Conservation (phyloP, 495 filamentous ascomycete species). For the Aspergillus mulundensis region DNA sequence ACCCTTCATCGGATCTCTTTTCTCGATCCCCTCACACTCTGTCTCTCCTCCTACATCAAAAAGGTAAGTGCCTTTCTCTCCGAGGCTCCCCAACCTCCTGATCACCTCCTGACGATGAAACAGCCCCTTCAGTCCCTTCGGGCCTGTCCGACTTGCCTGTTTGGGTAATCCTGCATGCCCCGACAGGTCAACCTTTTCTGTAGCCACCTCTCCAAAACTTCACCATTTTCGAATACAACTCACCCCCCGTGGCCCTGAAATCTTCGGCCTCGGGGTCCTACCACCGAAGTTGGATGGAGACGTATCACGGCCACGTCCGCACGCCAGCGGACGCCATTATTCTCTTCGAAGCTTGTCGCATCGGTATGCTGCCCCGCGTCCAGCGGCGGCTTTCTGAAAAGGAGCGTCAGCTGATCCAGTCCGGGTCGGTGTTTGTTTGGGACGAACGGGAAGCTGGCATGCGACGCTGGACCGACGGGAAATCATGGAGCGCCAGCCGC, state of each 20-base stretch:
- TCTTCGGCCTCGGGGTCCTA: constrained; percentile 25
- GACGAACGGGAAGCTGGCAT: constrained; percentile 98
- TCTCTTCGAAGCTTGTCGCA: constrained; percentile 91
- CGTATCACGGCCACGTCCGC: constrained; percentile 88
- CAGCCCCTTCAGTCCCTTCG: background rate
- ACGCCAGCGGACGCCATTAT: constrained; percentile 94
- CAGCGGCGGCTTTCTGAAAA: constrained; percentile 94
- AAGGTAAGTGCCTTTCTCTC: background rate
- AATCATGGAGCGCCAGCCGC: constrained; percentile 97
- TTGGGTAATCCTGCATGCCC: constrained; percentile 7
- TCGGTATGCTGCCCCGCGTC: constrained; percentile 85
- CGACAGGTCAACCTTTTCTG: background rate
- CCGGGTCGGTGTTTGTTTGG: constrained; percentile 98
- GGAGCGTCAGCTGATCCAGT: constrained; percentile 88
- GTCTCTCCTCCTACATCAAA: background rate
- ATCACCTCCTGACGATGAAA: constrained; percentile 1
- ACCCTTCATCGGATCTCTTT: background rate
- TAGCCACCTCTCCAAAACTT: background rate
- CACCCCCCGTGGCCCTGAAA: constrained; percentile 28
- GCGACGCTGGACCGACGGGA: constrained; percentile 97
- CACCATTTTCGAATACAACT: constrained; percentile 7
- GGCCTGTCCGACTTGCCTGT: constrained; percentile 9
- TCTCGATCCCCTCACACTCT: background rate
- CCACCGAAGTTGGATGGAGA: constrained; percentile 69
- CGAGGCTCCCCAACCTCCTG: background rate